Conservation (phyloP, 257 asterid genomes). For the Plectranthus barbatus region DNA sequence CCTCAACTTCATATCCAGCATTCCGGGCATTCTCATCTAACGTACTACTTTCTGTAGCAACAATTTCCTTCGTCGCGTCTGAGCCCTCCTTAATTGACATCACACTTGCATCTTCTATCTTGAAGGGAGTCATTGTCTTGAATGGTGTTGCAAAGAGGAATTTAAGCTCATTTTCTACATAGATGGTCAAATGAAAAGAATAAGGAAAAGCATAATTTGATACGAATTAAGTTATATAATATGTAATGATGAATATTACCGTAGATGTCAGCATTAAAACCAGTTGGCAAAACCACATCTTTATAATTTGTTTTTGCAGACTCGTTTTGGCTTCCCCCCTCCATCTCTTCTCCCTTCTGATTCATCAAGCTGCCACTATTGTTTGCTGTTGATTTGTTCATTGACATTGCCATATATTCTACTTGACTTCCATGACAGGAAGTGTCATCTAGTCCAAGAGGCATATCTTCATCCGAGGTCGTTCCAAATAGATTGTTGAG, state of each 20-base stretch:
- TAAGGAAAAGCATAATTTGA: background rate
- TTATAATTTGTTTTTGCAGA: background rate
- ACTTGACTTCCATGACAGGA: slow-evolving; percentile 20
- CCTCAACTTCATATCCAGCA: slow-evolving; percentile 9
- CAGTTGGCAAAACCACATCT: slow-evolving; percentile 10
- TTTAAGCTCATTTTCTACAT: slow-evolving; percentile 29
- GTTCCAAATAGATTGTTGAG: slow-evolving; percentile 21
- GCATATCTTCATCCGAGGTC: slow-evolving; percentile 10
- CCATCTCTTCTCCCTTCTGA: slow-evolving; percentile 14
- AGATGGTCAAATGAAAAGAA: background rate
- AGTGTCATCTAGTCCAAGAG: slow-evolving; percentile 6
- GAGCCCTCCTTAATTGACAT: background rate
- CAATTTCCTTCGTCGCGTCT: slow-evolving; percentile 1
- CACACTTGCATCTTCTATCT: background rate
- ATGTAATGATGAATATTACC: slow-evolving; percentile 17
- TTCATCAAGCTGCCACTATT: background rate
- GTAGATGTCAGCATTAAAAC: background rate
- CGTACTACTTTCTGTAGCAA: background rate
- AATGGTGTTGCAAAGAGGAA: slow-evolving; percentile 31
- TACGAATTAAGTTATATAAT: background rate
- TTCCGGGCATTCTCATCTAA: background rate
- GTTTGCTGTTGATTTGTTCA: background rate
- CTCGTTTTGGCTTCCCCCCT: slow-evolving; percentile 9
- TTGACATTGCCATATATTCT: background rate
- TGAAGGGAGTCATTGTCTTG: slow-evolving; percentile 6